Evolutionary conservation across 257 asterid genomes (phyloP).

Genomic region (Ligustrum vulgare): DNA sequence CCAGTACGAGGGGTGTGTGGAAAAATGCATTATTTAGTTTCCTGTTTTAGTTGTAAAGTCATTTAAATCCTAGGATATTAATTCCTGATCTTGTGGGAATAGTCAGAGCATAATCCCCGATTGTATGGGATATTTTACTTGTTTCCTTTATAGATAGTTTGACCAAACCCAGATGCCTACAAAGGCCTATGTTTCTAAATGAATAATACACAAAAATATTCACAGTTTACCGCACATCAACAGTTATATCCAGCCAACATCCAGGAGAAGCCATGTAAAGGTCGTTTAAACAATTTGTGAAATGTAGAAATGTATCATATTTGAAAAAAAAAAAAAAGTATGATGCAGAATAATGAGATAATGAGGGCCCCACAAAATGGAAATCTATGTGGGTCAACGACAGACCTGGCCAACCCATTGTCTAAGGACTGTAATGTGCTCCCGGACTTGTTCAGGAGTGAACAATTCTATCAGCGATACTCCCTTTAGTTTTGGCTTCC

Average conservation of each 20-base stretch:
- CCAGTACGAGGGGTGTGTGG: too few relatives aligned
- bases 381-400: slow-evolving; percentile 13
- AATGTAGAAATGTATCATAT: slow-evolving; percentile 7
- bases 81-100: too few relatives aligned
- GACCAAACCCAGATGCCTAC: too few relatives aligned
- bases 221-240: background rate
- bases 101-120: too few relatives aligned
- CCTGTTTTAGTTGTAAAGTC: background rate
- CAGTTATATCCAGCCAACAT: background rate
- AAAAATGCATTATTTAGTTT: too few relatives aligned
- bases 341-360: slow-evolving; percentile 17
- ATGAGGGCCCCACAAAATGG: background rate
- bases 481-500: slow-evolving; percentile 86
- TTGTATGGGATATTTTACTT: too few relatives aligned
- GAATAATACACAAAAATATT: too few relatives aligned
- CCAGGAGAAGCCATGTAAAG: background rate
- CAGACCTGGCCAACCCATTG: slow-evolving; percentile 99
- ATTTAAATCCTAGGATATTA: too few relatives aligned
- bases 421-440: slow-evolving; percentile 83
- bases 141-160: too few relatives aligned
- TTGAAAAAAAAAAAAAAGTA: slow-evolving; percentile 12
- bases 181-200: too few relatives aligned
- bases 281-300: background rate
- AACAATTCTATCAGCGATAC: slow-evolving; percentile 89
- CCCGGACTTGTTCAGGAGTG: slow-evolving; percentile 90